A percentile compares a stretch with the other conserved stretches of the same genome.
Conservation (phyloP, 2,329 filamentous ascomycete genomes). For the Colletotrichum sojae region DNA sequence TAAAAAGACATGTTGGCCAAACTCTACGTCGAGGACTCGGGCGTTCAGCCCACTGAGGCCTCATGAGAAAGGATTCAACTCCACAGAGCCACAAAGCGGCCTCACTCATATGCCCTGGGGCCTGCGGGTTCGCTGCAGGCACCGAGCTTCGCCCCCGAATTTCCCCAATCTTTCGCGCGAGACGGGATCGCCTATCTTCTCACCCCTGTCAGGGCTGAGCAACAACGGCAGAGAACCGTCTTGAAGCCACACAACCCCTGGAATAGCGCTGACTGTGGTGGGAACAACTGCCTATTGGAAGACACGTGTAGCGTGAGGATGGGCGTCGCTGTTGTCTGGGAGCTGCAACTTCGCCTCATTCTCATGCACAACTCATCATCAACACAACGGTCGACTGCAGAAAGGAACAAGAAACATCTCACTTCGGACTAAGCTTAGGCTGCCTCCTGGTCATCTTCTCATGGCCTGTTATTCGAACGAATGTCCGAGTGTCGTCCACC, state of each 20-base stretch:
- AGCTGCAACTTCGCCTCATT: conserved; percentile 2
- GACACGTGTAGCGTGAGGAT: neutral
- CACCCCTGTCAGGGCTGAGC: conserved; percentile 17
- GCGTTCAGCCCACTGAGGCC: conserved; percentile 5
- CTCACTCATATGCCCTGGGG: too few relatives aligned
- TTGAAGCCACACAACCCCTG: conserved; percentile 3
- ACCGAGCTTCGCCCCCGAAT: neutral
- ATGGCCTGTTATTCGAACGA: too few relatives aligned
- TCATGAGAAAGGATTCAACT: conserved; percentile 16
- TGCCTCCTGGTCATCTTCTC: too few relatives aligned
- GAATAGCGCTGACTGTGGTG: neutral
- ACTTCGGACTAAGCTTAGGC: too few relatives aligned
- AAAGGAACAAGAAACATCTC: too few relatives aligned
- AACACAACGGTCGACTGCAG: too few relatives aligned
- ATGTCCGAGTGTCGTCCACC: too few relatives aligned
- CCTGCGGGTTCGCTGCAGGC: neutral
- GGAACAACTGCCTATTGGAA: neutral
- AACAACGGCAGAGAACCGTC: conserved; percentile 1
- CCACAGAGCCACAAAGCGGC: neutral
- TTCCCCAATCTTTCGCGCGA: conserved; percentile 7
- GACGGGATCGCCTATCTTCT: neutral
- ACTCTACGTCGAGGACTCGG: too few relatives aligned
- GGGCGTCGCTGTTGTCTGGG: neutral
- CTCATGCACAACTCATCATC: neutral
- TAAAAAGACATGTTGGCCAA: too few relatives aligned